phyloP scores from a whole-genome alignment of 75 land plant species.

The Sequoia sempervirens region DNA sequence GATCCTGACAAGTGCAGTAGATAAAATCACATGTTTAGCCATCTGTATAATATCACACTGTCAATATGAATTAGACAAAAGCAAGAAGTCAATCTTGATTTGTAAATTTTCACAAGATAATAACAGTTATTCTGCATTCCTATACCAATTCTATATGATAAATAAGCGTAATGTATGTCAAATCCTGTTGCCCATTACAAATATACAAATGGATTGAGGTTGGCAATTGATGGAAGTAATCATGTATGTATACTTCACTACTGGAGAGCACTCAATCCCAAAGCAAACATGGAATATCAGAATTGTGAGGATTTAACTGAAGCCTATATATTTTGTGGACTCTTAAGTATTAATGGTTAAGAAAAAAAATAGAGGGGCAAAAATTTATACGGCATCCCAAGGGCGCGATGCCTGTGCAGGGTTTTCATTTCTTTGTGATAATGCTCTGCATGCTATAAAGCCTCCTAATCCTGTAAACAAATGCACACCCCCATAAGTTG shows the following conservation, averaged over 20 bases:
- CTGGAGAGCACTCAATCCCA: neutral
- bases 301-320: neutral
- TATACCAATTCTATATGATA: neutral
- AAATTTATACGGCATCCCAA: conserved; percentile 67
- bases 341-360: neutral
- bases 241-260: neutral
- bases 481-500: neutral
- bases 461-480: conserved; percentile 76
- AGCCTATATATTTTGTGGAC: neutral
- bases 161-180: neutral
- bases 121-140: neutral
- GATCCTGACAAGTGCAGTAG: conserved; percentile 40
- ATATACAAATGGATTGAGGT: neutral
- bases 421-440: conserved; percentile 75
- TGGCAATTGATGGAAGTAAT: neutral
- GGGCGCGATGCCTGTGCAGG: conserved; percentile 92
- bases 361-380: neutral
- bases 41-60: neutral
- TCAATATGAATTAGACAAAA: neutral
- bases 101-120: neutral
- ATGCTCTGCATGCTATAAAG: conserved; percentile 90
- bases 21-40: neutral
- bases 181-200: neutral
- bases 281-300: neutral
- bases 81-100: neutral